A percentile compares a stretch with the other conserved stretches of the same genome.
Evolutionary conservation across 106 monocot species (phyloP).

Genomic region (Acanthochlamys bracteata): DNA sequence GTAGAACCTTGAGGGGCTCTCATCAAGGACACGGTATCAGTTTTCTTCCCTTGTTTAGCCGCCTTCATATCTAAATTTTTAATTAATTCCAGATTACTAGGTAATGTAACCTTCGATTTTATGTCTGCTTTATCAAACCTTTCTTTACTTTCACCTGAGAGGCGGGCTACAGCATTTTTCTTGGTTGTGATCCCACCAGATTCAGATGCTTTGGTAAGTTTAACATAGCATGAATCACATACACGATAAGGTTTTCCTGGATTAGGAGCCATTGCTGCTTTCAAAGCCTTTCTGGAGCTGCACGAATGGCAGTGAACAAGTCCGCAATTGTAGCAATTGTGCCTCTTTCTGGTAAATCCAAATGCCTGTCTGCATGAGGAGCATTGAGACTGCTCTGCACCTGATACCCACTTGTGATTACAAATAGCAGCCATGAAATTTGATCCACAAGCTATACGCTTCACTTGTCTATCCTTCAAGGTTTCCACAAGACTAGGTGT

Average conservation of each 20-base stretch:
- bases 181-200: constrained; percentile 24
- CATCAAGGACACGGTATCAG: constrained; percentile 34
- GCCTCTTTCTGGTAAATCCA: constrained; percentile 90
- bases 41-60: constrained; percentile 62
- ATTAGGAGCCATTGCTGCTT: constrained; percentile 69
- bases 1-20: constrained; percentile 27
- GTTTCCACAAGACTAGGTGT: constrained; percentile 80
- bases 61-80: constrained; percentile 74
- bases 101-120: constrained; percentile 23
- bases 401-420: constrained; percentile 88
- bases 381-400: constrained; percentile 83
- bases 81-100: constrained; percentile 60
- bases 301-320: constrained; percentile 82
- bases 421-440: constrained; percentile 84
- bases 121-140: constrained; percentile 45
- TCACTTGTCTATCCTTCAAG: constrained; percentile 83
- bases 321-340: constrained; percentile 91
- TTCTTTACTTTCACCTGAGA: constrained; percentile 56
- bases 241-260: constrained; percentile 79
- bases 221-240: constrained; percentile 74
- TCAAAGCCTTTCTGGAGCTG: constrained; percentile 61
- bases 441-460: constrained; percentile 77
- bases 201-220: constrained; percentile 46
- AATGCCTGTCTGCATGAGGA: constrained; percentile 72
- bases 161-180: constrained; percentile 34